Evolutionary conservation across 768 basidiomycete species (phyloP).

Genomic region (Pleurotus pulmonarius): DNA sequence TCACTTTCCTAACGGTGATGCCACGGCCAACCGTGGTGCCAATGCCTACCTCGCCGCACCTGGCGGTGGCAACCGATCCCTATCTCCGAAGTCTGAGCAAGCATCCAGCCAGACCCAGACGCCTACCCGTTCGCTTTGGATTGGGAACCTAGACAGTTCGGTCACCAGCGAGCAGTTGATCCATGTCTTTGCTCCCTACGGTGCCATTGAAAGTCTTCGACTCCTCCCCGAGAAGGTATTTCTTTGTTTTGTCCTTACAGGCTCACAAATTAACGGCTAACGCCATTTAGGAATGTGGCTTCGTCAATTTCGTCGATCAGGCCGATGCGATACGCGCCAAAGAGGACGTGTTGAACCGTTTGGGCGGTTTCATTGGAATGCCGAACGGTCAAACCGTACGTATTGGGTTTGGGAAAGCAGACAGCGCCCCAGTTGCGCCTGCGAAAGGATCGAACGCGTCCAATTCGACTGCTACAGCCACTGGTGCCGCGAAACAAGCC

Average conservation of each 20-base stretch:
- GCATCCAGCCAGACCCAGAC: constrained; percentile 78
- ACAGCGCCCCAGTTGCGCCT: constrained; percentile 90
- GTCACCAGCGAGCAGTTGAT: constrained; percentile 94
- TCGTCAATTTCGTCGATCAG: constrained; percentile 97
- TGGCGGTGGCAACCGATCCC: constrained; percentile 64
- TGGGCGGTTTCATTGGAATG: constrained; percentile 92
- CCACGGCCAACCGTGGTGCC: constrained; percentile 43
- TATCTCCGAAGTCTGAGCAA: constrained; percentile 78
- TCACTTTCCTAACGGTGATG: constrained; percentile 67
- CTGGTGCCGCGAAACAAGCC: constrained; percentile 41
- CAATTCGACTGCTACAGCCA: constrained; percentile 57
- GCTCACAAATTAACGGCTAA: background rate
- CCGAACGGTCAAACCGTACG: constrained; percentile 95
- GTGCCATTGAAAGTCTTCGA: constrained; percentile 93
- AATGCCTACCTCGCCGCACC: constrained; percentile 71
- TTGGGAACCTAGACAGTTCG: constrained; percentile 94
- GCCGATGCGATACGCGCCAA: constrained; percentile 96
- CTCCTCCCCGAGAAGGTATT: constrained; percentile 94
- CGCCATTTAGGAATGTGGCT: constrained; percentile 83
- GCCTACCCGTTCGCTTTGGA: constrained; percentile 96
- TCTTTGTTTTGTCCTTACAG: background rate
- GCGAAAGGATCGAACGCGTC: constrained; percentile 65
- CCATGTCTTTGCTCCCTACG: constrained; percentile 93
- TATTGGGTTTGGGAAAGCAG: constrained; percentile 97
- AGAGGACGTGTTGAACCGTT: constrained; percentile 93